These are phyloP conservation scores for Fusarium chaquense DNA, from an alignment of 2,329 filamentous ascomycete species.

Conservation along the genomic window DNA sequence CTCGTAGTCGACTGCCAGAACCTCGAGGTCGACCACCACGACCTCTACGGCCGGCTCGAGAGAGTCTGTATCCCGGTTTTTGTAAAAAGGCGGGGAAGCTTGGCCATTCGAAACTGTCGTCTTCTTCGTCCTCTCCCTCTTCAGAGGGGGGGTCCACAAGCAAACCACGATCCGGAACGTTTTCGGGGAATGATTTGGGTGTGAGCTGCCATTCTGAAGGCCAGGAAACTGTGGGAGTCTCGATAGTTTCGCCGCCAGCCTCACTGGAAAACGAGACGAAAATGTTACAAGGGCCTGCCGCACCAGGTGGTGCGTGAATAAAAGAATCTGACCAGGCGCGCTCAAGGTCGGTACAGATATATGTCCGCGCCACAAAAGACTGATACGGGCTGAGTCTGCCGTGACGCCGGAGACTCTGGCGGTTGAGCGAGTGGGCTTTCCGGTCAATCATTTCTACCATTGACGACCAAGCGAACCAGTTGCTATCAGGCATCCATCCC, in stretches of 20 bases:
- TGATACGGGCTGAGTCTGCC: conserved; percentile 25
- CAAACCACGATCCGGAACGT: conserved; percentile 16
- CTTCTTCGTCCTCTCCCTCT: conserved; percentile 41
- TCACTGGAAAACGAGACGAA: conserved; percentile 48
- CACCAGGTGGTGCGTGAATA: conserved; percentile 33
- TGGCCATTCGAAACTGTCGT: conserved; percentile 36
- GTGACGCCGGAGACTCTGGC: conserved; percentile 23
- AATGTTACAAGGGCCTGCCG: conserved; percentile 51
- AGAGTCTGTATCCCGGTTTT: background rate
- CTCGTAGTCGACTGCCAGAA: conserved; percentile 10
- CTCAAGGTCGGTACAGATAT: conserved; percentile 62
- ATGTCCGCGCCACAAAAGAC: conserved; percentile 49
- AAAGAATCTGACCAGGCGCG: conserved; percentile 52
- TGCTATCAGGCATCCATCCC: conserved; percentile 59
- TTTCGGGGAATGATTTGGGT: conserved; percentile 25
- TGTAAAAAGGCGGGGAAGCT: conserved; percentile 8
- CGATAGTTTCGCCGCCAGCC: conserved; percentile 1
- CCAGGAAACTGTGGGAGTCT: conserved; percentile 42
- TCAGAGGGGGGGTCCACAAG: conserved; percentile 28
- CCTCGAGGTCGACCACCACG: conserved; percentile 10
- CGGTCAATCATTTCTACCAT: conserved; percentile 49
- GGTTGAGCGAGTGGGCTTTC: conserved; percentile 32
- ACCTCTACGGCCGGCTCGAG: conserved; percentile 2
- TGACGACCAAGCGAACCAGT: conserved; percentile 52
- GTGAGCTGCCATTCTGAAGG: conserved; percentile 46